Evolutionary conservation across 805 yeast genomes (phyloP), one percentile per base, ranked within the genome.

Genomic region (Yamadazyma insecticola): DNA sequence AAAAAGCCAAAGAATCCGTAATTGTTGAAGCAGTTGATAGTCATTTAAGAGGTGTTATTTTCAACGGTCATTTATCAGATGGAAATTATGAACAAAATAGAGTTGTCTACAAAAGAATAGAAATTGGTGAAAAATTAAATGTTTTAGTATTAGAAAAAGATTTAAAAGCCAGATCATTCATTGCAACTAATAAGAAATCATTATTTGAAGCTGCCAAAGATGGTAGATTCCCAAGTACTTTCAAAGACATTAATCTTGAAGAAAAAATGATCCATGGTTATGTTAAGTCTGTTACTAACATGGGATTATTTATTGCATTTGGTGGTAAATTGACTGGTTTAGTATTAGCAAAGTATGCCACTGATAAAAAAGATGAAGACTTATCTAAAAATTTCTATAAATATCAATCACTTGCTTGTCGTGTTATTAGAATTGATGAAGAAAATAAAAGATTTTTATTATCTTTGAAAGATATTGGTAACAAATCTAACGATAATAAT

Each of bases 281-380:
- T 52, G 76, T 90, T 23, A 81, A 77, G 43, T 79, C 88, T 13
- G 75, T 81, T 13, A 84, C 94, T n/a, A 71, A 70, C 26, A 70
- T 71, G 51, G 97, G 97, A 42, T 65, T 87, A 9, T 90, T 90
- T 52, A 82, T 90, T 36, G 74, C 81, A 0, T 90, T 90, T 57
- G 86, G 80, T 35, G 81, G 83, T 41, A 74, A 72, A 32, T 72
- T 90, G 41, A 84, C 86, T 19, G 97, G 97, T 31, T 69, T 90
- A 41, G 82, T 87, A 4, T 71, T 85, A 39, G 83, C 89, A 34
- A 77, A 80, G 49, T 77, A 80, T 45, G 83, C 83, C 14, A 66
- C 77, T 4, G 73, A 72, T 20, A 67, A 70, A 29, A 69, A 64
- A 24, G 37, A 40, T 17, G 76, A 70, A 8, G 81, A 78, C 41